phyloP scores from a whole-genome alignment of 345 rosid genomes.

The Kandelia obovata region DNA sequence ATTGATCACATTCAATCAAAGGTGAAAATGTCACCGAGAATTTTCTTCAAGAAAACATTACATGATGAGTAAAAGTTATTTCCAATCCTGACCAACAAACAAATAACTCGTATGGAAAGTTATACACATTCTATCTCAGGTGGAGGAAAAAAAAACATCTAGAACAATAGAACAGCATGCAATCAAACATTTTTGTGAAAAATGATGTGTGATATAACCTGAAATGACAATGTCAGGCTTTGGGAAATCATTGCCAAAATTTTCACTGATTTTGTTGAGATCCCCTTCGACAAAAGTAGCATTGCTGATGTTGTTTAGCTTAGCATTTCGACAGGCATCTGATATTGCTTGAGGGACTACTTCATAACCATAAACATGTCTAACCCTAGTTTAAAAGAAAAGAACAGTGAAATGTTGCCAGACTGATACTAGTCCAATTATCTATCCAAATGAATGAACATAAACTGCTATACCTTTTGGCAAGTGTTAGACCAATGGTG shows the following conservation, averaged over 20 bases:
- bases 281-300: constrained; percentile 90
- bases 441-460: constrained; percentile 7
- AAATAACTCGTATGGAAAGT: too few relatives aligned
- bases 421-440: background rate
- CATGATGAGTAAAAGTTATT: background rate
- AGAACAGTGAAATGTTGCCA: background rate
- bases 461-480: constrained; percentile 49
- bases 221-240: constrained; percentile 82
- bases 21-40: background rate
- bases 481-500: constrained; percentile 87
- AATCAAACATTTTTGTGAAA: background rate
- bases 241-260: constrained; percentile 73
- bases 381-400: constrained; percentile 44
- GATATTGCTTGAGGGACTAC: constrained; percentile 86
- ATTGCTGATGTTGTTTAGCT: constrained; percentile 68
- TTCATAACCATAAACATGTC: constrained; percentile 88
- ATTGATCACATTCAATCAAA: constrained; percentile 9
- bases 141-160: background rate
- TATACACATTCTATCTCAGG: background rate
- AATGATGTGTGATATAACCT: constrained; percentile 34
- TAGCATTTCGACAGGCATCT: constrained; percentile 72
- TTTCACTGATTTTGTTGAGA: constrained; percentile 83
- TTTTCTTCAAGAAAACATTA: background rate
- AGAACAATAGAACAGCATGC: background rate
- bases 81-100: background rate